These are phyloP conservation scores for Cercis canadensis DNA, from an alignment of 306 rosid genomes.

Conservation along the genomic window DNA sequence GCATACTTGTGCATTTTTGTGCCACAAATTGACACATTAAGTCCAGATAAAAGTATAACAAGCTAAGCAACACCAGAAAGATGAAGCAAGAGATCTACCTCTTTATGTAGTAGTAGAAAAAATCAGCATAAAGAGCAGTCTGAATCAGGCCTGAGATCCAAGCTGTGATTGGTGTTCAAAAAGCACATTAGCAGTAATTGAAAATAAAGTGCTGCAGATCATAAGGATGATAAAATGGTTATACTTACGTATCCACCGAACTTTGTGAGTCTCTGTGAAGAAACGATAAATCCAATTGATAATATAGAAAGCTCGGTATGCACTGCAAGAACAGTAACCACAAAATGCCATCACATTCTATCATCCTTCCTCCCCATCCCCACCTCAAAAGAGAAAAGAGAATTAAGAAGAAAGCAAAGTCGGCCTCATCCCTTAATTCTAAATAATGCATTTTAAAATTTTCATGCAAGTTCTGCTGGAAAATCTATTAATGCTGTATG, in stretches of 20 bases:
- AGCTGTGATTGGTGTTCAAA: conserved; percentile 37
- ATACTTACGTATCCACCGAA: conserved; percentile 47
- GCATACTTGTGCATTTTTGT: neutral
- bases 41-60: neutral
- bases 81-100: conserved; percentile 33
- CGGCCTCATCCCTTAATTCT: neutral
- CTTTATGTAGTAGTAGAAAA: conserved; percentile 48
- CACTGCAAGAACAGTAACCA: conserved; percentile 27
- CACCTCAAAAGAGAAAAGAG: neutral
- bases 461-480: too few relatives aligned
- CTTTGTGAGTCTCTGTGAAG: conserved; percentile 38
- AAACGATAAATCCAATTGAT: conserved; percentile 49
- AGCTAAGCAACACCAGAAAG: neutral
- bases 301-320: conserved; percentile 42
- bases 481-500: neutral
- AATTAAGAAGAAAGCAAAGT: neutral
- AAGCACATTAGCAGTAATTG: neutral
- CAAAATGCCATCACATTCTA: conserved; percentile 14
- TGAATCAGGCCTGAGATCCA: conserved; percentile 56
- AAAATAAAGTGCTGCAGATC: neutral
- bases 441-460: too few relatives aligned
- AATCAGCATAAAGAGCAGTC: conserved; percentile 53
- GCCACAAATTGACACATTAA: neutral
- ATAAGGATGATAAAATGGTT: neutral
- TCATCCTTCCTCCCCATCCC: neutral